Evolutionary conservation across 768 basidiomycete species (phyloP), one percentile per base, ranked within the genome.

Genomic region (Boletus rufocinnamomeus): DNA sequence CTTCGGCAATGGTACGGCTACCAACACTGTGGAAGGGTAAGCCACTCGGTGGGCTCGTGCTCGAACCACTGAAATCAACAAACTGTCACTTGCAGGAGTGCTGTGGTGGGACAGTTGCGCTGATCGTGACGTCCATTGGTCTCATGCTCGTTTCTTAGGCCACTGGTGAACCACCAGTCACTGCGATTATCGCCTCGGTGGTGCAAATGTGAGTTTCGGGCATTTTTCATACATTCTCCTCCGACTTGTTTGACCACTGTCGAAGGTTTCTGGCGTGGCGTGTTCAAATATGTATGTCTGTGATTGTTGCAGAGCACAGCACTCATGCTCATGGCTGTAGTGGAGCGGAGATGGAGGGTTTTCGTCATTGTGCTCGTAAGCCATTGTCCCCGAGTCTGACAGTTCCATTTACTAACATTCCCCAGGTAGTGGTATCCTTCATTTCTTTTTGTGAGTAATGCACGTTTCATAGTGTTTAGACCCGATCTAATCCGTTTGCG

Each of bases 211-310:
- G 48, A 54, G 52, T 37, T 25, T 37, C 0, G 21, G 14, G 21
- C 11, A 13, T 4, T 37, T 19, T 17, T 17, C 8, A 21, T 23
- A 21, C 41, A 14, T 23, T 52, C 21, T 38, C 34, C 9, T 30
- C 14, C 13, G 16, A 32, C 13, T 2, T 11, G 38, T 16, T 17
- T 48, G 52, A 58, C 23, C 19, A 27, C 19, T 4, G 16, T 35
- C 14, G 2, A 44, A 58, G 57, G n/a, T 58, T 53, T 48, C 38
- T 58, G 34, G 25, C 38, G 3, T 48, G 57, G 57, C 52, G 46
- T 11, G 30, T 57, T 17, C 50, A 58, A 41, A 52, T 28, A 53
- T 52, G 52, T 54, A 43, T 19, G 44, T 43, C 19, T 25, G 38
- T 17, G 13, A 17, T 32, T 1, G 14, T 32, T 30, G 25, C 30